These are phyloP conservation scores for Pythium monospermum DNA, from an alignment of 352 stramenopile species.

Conservation along the genomic window DNA sequence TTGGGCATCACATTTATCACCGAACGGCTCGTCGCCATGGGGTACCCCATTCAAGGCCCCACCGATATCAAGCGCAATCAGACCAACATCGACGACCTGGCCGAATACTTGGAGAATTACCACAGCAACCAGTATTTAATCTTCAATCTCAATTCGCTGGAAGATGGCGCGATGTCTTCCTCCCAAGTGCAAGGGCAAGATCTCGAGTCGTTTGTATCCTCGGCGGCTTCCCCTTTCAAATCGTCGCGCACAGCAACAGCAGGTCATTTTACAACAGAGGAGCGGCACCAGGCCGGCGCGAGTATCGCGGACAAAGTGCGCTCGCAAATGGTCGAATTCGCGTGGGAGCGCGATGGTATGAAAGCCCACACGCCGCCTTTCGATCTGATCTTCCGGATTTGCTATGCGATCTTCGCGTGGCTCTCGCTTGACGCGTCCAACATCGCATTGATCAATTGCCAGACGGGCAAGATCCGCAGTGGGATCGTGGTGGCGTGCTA, in stretches of 20 bases:
- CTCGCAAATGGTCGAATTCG: slow-evolving; percentile 84
- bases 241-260: not conserved
- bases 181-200: slow-evolving; percentile 11
- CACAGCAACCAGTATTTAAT: slow-evolving; percentile 64
- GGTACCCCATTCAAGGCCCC: slow-evolving; percentile 39
- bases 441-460: slow-evolving; percentile 86
- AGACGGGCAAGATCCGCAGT: slow-evolving; percentile 91
- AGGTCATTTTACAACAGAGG: not conserved
- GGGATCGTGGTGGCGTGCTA: slow-evolving; percentile 92
- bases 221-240: not conserved
- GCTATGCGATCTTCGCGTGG: slow-evolving; percentile 92
- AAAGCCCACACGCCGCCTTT: slow-evolving; percentile 77
- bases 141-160: slow-evolving; percentile 74
- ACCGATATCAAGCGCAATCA: slow-evolving; percentile 72
- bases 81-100: slow-evolving; percentile 71
- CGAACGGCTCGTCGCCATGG: slow-evolving; percentile 53
- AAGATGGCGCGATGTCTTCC: slow-evolving; percentile 23
- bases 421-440: slow-evolving; percentile 75
- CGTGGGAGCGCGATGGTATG: slow-evolving; percentile 76
- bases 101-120: slow-evolving; percentile 43
- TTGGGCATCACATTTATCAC: slow-evolving; percentile 78
- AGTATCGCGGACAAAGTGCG: slow-evolving; percentile 47
- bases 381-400: slow-evolving; percentile 88
- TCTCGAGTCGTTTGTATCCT: slow-evolving; percentile 13
- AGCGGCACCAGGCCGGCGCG: slow-evolving; percentile 3